phyloP scores from a whole-genome alignment of 352 stramenopile species.

The Achlya hypogyna region DNA sequence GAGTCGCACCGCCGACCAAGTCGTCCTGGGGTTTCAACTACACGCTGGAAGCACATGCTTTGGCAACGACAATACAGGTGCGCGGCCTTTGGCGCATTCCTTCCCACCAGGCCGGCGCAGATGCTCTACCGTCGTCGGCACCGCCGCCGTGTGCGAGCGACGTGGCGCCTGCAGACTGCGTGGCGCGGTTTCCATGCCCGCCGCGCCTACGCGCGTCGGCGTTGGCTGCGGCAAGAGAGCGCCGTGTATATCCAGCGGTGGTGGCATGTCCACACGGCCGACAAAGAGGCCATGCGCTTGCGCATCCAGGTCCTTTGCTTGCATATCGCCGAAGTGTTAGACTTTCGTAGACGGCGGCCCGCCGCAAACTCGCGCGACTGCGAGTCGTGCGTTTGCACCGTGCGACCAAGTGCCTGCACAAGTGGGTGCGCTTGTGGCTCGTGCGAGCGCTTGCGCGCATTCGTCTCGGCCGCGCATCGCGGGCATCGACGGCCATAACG shows the following conservation, averaged over 20 bases:
- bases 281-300: constrained; percentile 10
- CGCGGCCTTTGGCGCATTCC: too few species aligned
- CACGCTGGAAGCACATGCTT: background rate
- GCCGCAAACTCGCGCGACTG: background rate
- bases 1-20: background rate
- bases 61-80: background rate
- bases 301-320: background rate
- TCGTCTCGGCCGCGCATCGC: background rate
- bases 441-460: background rate
- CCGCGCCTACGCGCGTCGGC: background rate
- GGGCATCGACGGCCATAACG: background rate
- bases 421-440: background rate
- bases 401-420: background rate
- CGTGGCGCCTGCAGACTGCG: background rate
- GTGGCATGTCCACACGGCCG: background rate
- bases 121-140: background rate
- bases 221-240: background rate
- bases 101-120: background rate
- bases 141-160: background rate
- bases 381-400: background rate
- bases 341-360: background rate
- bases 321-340: too few species aligned
- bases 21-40: constrained; percentile 16
- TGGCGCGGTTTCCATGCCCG: constrained; percentile 4
- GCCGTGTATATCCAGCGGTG: background rate